Percentiles rank a stretch among this genome's conserved stretches.
These are phyloP conservation scores for Aspergillus udagawae DNA, from an alignment of 2,329 filamentous ascomycete genomes.

Conservation along the genomic window DNA sequence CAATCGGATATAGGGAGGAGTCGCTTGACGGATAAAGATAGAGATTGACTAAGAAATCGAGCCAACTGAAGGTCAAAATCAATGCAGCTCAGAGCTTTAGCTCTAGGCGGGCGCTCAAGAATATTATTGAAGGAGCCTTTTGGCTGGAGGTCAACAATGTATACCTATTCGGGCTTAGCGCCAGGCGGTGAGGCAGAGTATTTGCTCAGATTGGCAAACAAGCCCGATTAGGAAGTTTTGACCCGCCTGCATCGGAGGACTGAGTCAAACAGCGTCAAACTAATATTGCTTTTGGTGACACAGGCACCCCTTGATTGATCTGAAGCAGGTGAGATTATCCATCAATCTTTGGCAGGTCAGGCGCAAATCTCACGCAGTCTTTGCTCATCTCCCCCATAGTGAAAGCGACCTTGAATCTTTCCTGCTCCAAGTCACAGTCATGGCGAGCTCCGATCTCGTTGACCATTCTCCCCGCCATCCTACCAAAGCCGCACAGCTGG, in stretches of 20 bases:
- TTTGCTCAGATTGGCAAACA: constrained; percentile 18
- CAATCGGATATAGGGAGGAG: constrained; percentile 9
- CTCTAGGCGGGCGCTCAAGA: constrained; percentile 23
- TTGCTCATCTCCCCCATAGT: neutral
- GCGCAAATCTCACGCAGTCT: neutral
- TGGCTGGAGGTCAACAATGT: constrained; percentile 35
- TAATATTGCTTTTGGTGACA: neutral
- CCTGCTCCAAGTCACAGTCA: constrained; percentile 37
- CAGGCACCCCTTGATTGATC: neutral
- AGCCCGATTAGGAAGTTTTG: constrained; percentile 14
- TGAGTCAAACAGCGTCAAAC: constrained; percentile 4
- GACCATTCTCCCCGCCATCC: constrained; percentile 84
- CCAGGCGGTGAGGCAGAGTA: constrained; percentile 24
- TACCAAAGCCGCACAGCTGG: constrained; percentile 65
- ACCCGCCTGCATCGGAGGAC: constrained; percentile 6
- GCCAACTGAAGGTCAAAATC: neutral
- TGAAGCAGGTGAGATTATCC: neutral
- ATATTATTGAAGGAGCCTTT: constrained; percentile 27
- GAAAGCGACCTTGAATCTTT: neutral
- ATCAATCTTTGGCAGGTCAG: neutral
- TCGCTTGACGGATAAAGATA: constrained; percentile 3
- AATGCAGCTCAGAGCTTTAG: constrained; percentile 13
- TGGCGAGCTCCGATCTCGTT: constrained; percentile 46
- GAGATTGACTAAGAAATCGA: constrained; percentile 1
- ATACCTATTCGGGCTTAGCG: constrained; percentile 36